Conservation (phyloP, 1,284 basidiomycete genomes). For the Lentinula novae-zelandiae region DNA sequence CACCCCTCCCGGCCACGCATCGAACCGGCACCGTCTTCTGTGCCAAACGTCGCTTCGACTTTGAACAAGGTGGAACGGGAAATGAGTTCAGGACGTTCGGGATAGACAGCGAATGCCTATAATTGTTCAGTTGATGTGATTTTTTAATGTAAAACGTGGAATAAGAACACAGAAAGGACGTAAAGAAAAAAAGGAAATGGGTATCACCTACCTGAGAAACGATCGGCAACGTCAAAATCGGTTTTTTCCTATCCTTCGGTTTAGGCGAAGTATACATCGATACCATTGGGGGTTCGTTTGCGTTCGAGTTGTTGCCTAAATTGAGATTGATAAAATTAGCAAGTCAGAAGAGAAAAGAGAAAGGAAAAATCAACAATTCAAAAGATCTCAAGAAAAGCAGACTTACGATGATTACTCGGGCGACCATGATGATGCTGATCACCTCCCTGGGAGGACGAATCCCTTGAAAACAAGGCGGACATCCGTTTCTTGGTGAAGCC, state of each 20-base stretch:
- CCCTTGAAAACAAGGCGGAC: conserved; percentile 52
- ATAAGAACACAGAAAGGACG: not conserved
- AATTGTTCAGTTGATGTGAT: no score
- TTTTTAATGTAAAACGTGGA: not conserved
- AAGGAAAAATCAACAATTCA: no score
- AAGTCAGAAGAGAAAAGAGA: no score
- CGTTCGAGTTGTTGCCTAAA: conserved; percentile 15
- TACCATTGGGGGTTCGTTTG: conserved; percentile 45
- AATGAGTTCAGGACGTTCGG: conserved; percentile 91
- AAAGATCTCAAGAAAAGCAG: no score
- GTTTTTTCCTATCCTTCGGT: conserved; percentile 67
- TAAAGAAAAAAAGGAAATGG: not conserved
- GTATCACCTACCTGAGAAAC: conserved; percentile 36
- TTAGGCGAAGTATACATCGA: conserved; percentile 59
- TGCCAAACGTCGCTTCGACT: conserved; percentile 76
- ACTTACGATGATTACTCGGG: not conserved
- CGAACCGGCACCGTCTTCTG: conserved; percentile 61
- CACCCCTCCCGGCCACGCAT: conserved; percentile 74
- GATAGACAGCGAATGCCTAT: conserved; percentile 88
- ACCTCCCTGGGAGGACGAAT: not conserved
- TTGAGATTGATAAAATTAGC: no score
- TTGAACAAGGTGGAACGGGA: conserved; percentile 86
- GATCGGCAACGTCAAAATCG: conserved; percentile 52
- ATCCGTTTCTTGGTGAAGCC: conserved; percentile 53
- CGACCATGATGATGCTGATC: not conserved